A percentile compares a stretch with the other conserved stretches of the same genome.
Evolutionary conservation across 768 basidiomycete species (phyloP).

Genomic region (Collybia sordida): DNA sequence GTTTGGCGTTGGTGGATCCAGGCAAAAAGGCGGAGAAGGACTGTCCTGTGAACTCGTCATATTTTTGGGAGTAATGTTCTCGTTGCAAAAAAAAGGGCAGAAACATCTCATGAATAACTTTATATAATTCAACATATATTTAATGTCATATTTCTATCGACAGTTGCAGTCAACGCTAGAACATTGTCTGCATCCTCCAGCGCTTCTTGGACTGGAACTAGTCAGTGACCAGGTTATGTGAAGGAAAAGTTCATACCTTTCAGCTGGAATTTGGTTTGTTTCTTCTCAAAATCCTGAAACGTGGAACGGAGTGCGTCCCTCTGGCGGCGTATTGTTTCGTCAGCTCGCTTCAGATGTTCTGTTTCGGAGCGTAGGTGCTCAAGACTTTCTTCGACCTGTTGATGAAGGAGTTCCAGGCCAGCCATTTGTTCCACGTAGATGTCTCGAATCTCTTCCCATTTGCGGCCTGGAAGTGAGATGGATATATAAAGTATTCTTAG

Average conservation of each 20-base stretch:
- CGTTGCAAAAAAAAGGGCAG: background rate
- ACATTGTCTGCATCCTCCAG: slow-evolving; percentile 39
- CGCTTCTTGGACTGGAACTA: slow-evolving; percentile 35
- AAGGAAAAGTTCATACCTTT: slow-evolving; percentile 34
- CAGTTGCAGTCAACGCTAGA: slow-evolving; percentile 25
- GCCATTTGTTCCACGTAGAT: slow-evolving; percentile 64
- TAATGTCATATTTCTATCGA: background rate
- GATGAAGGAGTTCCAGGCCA: slow-evolving; percentile 55
- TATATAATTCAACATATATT: background rate
- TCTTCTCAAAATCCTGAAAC: slow-evolving; percentile 42
- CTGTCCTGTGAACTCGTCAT: slow-evolving; percentile 12
- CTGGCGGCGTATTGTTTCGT: slow-evolving; percentile 40
- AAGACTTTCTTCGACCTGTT: slow-evolving; percentile 48
- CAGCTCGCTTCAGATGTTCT: slow-evolving; percentile 40
- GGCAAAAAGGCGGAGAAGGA: slow-evolving; percentile 41
- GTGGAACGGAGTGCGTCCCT: slow-evolving; percentile 35
- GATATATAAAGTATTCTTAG: background rate
- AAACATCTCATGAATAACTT: background rate
- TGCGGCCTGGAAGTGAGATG: slow-evolving; percentile 39
- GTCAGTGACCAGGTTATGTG: background rate
- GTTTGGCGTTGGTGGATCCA: slow-evolving; percentile 66
- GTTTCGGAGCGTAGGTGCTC: slow-evolving; percentile 43
- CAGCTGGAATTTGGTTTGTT: slow-evolving; percentile 38
- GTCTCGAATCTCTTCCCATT: slow-evolving; percentile 57
- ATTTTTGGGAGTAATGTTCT: background rate